Evolutionary conservation across 805 yeast species (phyloP).

Genomic region (Barnettozyma vustinii): DNA sequence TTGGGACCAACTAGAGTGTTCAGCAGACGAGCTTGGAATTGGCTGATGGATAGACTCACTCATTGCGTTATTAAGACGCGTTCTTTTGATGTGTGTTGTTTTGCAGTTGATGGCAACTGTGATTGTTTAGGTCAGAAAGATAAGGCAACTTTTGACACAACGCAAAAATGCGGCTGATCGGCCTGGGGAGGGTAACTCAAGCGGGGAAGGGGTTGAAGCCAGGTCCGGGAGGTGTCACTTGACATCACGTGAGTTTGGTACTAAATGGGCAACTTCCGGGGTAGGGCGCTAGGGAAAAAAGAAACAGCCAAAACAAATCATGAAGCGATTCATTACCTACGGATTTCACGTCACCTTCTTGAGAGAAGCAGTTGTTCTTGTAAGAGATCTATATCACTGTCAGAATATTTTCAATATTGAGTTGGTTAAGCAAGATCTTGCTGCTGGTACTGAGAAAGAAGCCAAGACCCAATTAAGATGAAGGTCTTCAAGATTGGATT

Average conservation of each 20-base stretch:
- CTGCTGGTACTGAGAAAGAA: background rate
- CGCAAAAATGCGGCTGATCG: background rate
- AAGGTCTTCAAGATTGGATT: slow-evolving; percentile 44
- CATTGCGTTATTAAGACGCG: background rate
- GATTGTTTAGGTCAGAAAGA: background rate
- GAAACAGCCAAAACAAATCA: background rate
- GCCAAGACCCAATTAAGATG: slow-evolving; percentile 1
- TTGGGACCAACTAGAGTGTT: slow-evolving; percentile 1
- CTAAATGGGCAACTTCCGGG: background rate
- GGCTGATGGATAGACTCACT: slow-evolving; percentile 14
- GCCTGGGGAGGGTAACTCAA: background rate
- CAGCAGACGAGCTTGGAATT: slow-evolving; percentile 10
- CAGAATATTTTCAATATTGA: background rate
- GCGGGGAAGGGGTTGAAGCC: background rate
- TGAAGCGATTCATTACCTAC: background rate
- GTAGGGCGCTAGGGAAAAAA: background rate
- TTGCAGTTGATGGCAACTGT: slow-evolving; percentile 3
- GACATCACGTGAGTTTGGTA: background rate
- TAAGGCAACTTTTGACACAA: slow-evolving; percentile 1
- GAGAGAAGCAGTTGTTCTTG: background rate
- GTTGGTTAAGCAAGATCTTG: background rate
- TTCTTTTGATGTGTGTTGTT: background rate
- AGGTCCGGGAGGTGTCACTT: no score
- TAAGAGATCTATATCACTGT: background rate
- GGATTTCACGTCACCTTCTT: background rate